Conservation (phyloP, 805 yeast genomes). For the Jamesozyma piceae region DNA sequence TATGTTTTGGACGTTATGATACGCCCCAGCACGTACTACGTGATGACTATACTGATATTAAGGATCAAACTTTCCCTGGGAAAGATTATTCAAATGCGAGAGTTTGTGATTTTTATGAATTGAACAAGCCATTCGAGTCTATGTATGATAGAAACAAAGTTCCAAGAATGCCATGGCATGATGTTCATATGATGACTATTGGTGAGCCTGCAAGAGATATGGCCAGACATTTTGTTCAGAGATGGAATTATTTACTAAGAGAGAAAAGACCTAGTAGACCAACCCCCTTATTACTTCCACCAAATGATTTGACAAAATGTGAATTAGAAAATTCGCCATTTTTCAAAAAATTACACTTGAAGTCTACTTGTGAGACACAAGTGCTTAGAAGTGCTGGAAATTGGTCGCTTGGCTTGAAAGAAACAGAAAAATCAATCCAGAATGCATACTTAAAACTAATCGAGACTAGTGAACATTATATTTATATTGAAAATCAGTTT, state of each 20-base stretch:
- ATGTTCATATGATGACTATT: conserved; percentile 88
- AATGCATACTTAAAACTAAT: conserved; percentile 85
- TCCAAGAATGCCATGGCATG: conserved; percentile 99
- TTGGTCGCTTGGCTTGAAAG: conserved; percentile 87
- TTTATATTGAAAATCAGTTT: conserved; percentile 92
- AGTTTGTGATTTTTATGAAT: conserved; percentile 70
- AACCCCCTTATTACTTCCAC: conserved; percentile 88
- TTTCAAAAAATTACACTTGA: conserved; percentile 34
- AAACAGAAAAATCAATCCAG: conserved; percentile 82
- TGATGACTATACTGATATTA: conserved; percentile 55
- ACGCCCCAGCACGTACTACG: conserved; percentile 88
- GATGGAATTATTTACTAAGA: conserved; percentile 91
- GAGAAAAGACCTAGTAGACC: conserved; percentile 91
- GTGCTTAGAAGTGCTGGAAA: conserved; percentile 77
- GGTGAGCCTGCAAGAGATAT: conserved; percentile 93
- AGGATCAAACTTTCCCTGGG: conserved; percentile 73
- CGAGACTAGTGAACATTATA: conserved; percentile 85
- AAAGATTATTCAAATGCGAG: conserved; percentile 96
- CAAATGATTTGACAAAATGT: conserved; percentile 70
- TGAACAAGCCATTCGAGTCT: conserved; percentile 81
- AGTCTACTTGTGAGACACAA: conserved; percentile 89
- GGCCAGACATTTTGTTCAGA: conserved; percentile 88
- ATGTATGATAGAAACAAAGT: conserved; percentile 74
- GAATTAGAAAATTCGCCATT: conserved; percentile 51
- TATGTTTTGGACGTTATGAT: conserved; percentile 92